Evolutionary conservation across 73 alveolate genomes (phyloP).

Genomic region (Chromera velia): DNA sequence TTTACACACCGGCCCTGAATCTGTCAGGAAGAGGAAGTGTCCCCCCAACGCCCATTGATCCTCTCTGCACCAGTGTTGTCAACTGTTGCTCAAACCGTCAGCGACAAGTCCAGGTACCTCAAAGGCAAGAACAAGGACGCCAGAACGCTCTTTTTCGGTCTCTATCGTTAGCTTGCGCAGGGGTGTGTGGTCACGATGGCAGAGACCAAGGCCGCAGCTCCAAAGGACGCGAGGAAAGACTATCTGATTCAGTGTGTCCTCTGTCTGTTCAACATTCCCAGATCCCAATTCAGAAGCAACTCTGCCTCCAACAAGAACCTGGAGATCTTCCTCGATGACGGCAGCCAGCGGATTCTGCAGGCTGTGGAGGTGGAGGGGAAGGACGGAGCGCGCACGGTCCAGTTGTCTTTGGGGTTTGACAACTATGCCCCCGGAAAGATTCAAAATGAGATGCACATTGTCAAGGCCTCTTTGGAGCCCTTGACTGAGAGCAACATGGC

Average conservation of each 20-base stretch:
- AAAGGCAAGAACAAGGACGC: too few relatives aligned
- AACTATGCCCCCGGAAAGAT: not conserved
- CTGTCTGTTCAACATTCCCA: constrained; percentile 39
- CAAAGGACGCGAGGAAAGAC: constrained; percentile 9
- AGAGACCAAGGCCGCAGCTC: too few relatives aligned
- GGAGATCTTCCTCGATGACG: constrained; percentile 43
- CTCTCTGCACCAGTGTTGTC: too few relatives aligned
- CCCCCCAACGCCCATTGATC: too few relatives aligned
- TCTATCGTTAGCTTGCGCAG: too few relatives aligned
- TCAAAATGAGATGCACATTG: not conserved
- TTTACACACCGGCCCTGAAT: too few relatives aligned
- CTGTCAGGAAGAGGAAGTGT: too few relatives aligned
- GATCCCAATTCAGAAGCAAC: constrained; percentile 40
- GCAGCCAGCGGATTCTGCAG: constrained; percentile 29
- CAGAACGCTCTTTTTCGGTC: too few relatives aligned
- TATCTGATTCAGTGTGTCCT: constrained; percentile 36
- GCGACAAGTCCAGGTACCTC: too few relatives aligned
- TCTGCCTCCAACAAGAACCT: constrained; percentile 27
- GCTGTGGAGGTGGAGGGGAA: constrained; percentile 25
- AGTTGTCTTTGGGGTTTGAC: not conserved
- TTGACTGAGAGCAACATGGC: not conserved
- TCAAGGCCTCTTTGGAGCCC: not conserved
- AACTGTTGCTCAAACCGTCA: too few relatives aligned
- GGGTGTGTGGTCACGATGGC: too few relatives aligned
- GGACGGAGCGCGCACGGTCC: not conserved